Evolutionary conservation across 2,329 filamentous ascomycete genomes (phyloP), one percentile per base, ranked within the genome.

Genomic region (Capronia americana): DNA sequence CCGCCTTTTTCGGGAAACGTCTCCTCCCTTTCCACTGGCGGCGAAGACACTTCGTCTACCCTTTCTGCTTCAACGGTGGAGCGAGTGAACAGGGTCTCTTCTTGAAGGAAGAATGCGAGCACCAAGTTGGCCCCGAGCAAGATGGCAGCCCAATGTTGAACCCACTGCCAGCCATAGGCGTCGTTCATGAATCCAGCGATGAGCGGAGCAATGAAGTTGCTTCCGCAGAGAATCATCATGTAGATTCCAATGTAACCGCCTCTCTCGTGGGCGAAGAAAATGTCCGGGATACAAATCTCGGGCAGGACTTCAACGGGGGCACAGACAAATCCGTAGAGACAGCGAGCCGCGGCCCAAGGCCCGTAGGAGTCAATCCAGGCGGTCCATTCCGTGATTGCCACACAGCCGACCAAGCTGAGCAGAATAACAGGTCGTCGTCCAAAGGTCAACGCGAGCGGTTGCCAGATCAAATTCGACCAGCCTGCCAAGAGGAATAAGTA

Each of bases 241-340:
- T 71, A 73, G 4, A 73, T 11, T 11, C 60, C 63, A 53, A 73
- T 62, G 48, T 70, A 71, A 10, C 32, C 54, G 4, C 71, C 71
- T 41, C 71, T 20, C 63, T 73, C 61, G 50, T 73, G 71, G 12
- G 69, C 66, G 48, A 72, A 72, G 64, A 79, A 81, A 70, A 80
- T 44, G 14, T 73, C 68, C 28, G 28, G 28, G n/a, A 76, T 72
- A 12, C 34, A 26, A 26, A 46, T 17, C 69, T 83, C 83, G 17
- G 78, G 79, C 12, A 85, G 71, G 12, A 79, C 80, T 69, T 85
- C 83, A 20, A 83, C 79, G 0, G 83, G 82, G 1, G 82, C 79
- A 12, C 76, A 77, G 32, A 82, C 79, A 65, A 84, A 80, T 1
- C 83, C 83, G 56, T 80, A 78, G 1, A 85, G 70, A 28, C 84